Base-by-base conservation (phyloP, 1,284 basidiomycete species). In the Apiotrichum veenhuisii region DNA sequence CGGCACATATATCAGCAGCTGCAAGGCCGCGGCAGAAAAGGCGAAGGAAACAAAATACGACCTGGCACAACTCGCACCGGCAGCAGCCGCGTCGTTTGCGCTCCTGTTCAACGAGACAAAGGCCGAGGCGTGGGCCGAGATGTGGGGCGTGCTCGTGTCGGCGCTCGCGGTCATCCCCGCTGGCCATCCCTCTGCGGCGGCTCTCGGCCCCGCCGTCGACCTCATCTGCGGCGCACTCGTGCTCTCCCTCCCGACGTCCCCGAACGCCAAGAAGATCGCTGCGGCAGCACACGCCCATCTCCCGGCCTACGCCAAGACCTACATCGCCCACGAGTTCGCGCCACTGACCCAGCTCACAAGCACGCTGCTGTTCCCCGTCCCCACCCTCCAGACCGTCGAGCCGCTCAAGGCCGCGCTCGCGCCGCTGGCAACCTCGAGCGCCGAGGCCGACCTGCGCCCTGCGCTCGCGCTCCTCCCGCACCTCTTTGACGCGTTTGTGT, bases 201-300 rank as follows among this genome's bases (percentile, higher is more conserved):
- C 55, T 2, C 46, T 59, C 5, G 20, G 11, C 9, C 57, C 61
- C 14, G 54, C 58, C 3, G 59, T 49, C 0, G 45, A 40, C 20
- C 41, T 61, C 7, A 47, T 65, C 4, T 53, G 54, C 25, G 41
- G 49, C 9, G 52, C 52, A 18, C 52, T 66, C 4, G 22, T 52
- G 1, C 23, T 45, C 0, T 36, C 57, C 4, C 53, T 68, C 14
- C 43, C 60, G 12, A 47, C 56, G 1, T 48, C 62, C 2, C 57
- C 60, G 26, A 71, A 67, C 42, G 43, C 58, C 7, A 71, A 68
- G 52, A 72, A 72, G 71, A 65, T 69, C 37, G 61, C 67, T 0
- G 50, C 59, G 10, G 55, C 56, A 7, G 54, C 63, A 0, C 59
- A 58, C 18, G 23, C 63, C 27, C 18, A 59, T 22, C 64, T 73